Evolutionary conservation across 148 eudicot species (phyloP), one percentile per base, ranked within the genome.

Genomic region (Dysphania ambrosioides): DNA sequence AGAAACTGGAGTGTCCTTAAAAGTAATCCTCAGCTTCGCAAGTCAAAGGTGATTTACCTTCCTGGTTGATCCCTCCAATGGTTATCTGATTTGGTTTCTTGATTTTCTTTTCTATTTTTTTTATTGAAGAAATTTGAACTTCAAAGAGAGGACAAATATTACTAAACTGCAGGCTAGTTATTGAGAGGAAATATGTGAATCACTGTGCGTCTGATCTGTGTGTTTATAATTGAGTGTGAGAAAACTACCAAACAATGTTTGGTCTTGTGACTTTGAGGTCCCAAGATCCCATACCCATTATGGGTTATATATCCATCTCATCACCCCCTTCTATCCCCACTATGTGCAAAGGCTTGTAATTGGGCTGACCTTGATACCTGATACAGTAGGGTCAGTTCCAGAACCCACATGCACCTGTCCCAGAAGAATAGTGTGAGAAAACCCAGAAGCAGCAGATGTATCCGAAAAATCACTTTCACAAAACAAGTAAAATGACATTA

Each of bases 1-100:
- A 88, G 99, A 76, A 92, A 87, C 82, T 92, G 97, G 99, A 95
- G 99, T 86, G 85, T 91, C 60, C 75, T 87, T 62, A 94, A 92
- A 83, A 90, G 83, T 79, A 92, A 83, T 78, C 87, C 93, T 47
- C 84, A 92, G 72, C 88, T 81, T 82, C 83, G 83, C 77, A 90
- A 94, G 73, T 78, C 93, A 77, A 90, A 95, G 97, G 97, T 90
- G 80, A 80, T 74, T 78, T 42, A n/a, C 16, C 73, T 73, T 74
- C 66, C 13, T 38, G 15, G n/a, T 38, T 69, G 58, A 59, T 11
- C 2, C 35, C 27, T 42, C 26, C 19, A 44, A 19, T 51, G n/a
- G 35, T 36, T 66, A 49, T 74, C 18, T 62, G 40, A 19, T 11
- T 59, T 63, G 35, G 18, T 26, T 44, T 23, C 72, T 42, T 18